Evolutionary conservation across 2,329 filamentous ascomycete genomes (phyloP), one percentile per base, ranked within the genome.

Genomic region (Mycosphaerella sp.): DNA sequence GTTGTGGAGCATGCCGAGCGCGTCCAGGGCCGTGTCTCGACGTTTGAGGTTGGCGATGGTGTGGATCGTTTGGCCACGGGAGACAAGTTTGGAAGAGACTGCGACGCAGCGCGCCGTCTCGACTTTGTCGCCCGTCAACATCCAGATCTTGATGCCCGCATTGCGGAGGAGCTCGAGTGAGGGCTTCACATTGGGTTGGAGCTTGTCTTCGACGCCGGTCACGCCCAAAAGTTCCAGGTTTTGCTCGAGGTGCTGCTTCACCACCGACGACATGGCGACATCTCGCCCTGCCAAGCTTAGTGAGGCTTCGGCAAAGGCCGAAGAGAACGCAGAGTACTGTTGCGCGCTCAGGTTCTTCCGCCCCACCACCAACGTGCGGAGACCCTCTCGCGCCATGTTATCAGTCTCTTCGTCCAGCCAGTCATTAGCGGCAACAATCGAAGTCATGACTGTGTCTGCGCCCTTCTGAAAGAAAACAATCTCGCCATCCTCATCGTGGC

Each of bases 391-490:
- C 5, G 95, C 95, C 95, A 98, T 98, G 69, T 98, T 98, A n/a
- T 89, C 89, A 0, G 93, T 97, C 71, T 98, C 93, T 70, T 98
- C 93, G 62, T 98, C 93, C 0, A 98, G 82, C 95, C 93, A 98
- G 74, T 98, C 93, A 67, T 97, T 98, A 14, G 91, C 83, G 6
- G 87, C 89, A 36, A 98, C 93, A 61, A 98, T 97, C 2, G 85
- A 80, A n/a, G 85, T 82, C 95, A 98, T 98, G 59, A 98, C 92
- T 0, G 93, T 97, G 69, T 98, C 95, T 2, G 93, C 95, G 57
- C 93, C 93, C 72, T 98, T 98, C 66, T 98, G 91, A 67, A 92
- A 97, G 73, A 98, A 98, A 87, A 92, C 96, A 31, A 97, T 92
- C 67, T 97, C 92, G 11, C 87, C 84, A 45, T 78, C 77, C 9